Base-by-base conservation (phyloP, 2,329 filamentous ascomycete genomes). In the Botryotinia calthae region DNA sequence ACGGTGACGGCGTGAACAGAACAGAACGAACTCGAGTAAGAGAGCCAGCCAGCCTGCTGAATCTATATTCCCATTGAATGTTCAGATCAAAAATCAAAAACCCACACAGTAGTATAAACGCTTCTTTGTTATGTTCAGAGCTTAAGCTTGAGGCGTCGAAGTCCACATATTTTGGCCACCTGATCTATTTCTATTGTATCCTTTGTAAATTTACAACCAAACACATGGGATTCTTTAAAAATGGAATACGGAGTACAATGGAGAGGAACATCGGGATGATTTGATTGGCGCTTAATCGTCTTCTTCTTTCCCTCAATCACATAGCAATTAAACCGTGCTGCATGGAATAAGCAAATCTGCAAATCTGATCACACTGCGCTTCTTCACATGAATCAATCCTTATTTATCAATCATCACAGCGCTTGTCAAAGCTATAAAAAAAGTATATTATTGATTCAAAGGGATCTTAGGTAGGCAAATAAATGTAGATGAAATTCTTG, bases 111-210 rank as follows among this genome's bases (percentile, higher is more conserved):
- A 56, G 51, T 31, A 28, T 31, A 28, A 28, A 28, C 48, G 42
- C 16, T 65, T 34, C 63, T 65, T 65, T 65, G 63, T 65, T 48
- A 10, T 34, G 28, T 22, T 10, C 44, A 46, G n/a, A 56, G 48
- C 65, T 56, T 16, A 8, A 68, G 37, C 64, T 54, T 37, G 51
- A 18, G 48, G n/a, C n/a, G n/a, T n/a, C n/a, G n/a, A n/a, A n/a
- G n/a, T n/a, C n/a, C n/a, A n/a, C n/a, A n/a, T n/a, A 42, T 42
- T 40, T 67, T 67, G 48, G 65, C 65, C 65, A 67, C 48, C 56
- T 67, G 64, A 56, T 67, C 34, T 67, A 42, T 42, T 31, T 42
- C 34, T 16, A 42, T 67, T 67, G 34, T 42, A 51, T 37, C 34
- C 65, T 67, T 67, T 42, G 65, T 67, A 7, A n/a, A n/a, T n/a